Evolutionary conservation across 2,329 filamentous ascomycete genomes (phyloP).

Genomic region (Amauroascus niger): DNA sequence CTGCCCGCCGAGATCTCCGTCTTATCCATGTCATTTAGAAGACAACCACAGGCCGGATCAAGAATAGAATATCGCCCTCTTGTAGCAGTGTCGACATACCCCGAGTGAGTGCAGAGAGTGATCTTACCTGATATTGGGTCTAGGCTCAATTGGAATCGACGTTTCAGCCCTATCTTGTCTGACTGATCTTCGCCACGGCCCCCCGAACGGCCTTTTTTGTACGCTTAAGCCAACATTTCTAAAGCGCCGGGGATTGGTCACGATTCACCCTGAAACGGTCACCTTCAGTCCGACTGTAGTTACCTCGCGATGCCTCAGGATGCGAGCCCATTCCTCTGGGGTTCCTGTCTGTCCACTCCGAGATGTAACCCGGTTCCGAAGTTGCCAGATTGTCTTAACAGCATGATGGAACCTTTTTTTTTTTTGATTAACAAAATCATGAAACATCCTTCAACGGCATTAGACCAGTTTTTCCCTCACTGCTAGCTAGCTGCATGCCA

Average conservation of each 20-base stretch:
- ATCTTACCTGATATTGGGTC: no score
- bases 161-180: slow-evolving; percentile 3
- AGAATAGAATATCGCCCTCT: background rate
- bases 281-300: background rate
- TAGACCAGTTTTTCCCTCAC: no score
- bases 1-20: background rate
- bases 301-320: background rate
- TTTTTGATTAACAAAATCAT: no score
- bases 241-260: background rate
- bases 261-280: background rate
- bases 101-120: no score
- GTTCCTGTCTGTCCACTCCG: background rate
- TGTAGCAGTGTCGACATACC: no score
- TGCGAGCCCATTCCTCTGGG: background rate
- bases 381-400: background rate
- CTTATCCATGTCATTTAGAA: background rate
- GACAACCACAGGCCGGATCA: background rate
- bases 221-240: background rate
- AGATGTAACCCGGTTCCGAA: background rate
- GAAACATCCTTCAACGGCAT: no score
- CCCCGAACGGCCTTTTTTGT: background rate
- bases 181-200: background rate
- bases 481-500: no score
- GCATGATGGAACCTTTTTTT: no score
- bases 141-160: no score